Conservation (phyloP, 129 eudicot species). For the Dittrichia graveolens region DNA sequence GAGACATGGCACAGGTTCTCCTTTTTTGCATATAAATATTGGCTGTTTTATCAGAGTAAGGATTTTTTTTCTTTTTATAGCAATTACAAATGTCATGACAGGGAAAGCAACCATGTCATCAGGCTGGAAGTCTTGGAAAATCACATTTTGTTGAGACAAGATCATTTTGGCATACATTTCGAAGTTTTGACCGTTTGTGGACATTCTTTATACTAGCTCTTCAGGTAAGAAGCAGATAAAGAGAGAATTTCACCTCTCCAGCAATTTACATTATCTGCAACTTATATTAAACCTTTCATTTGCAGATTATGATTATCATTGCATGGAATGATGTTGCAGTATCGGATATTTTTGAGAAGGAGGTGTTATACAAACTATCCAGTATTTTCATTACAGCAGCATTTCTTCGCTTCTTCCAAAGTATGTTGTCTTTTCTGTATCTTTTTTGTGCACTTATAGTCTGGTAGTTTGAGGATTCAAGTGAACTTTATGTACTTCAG, state of each 20-base stretch:
- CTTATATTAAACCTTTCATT: slow-evolving; percentile 26
- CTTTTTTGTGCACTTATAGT: slow-evolving; percentile 14
- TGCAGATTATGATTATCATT: slow-evolving; percentile 81
- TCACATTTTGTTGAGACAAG: slow-evolving; percentile 86
- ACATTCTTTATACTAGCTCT: slow-evolving; percentile 77
- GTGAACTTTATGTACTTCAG: slow-evolving; percentile 17
- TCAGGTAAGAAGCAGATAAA: slow-evolving; percentile 54
- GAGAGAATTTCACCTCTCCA: slow-evolving; percentile 1
- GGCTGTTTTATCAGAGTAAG: slow-evolving; percentile 6
- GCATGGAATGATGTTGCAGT: slow-evolving; percentile 72
- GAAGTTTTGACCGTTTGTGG: slow-evolving; percentile 98
- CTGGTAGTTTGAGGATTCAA: slow-evolving; percentile 16
- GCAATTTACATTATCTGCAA: slow-evolving; percentile 14
- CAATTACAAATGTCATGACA: slow-evolving; percentile 33
- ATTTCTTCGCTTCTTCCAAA: slow-evolving; percentile 85
- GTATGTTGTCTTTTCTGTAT: slow-evolving; percentile 44
- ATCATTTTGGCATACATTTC: slow-evolving; percentile 85
- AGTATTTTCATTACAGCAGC: slow-evolving; percentile 97
- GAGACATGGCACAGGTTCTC: slow-evolving; percentile 49
- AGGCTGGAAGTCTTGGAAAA: slow-evolving; percentile 65
- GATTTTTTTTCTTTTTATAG: slow-evolving; percentile 2
- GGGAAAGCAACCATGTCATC: slow-evolving; percentile 57
- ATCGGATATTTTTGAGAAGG: slow-evolving; percentile 50
- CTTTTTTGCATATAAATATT: slow-evolving; percentile 13
- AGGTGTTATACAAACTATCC: slow-evolving; percentile 61